Percentiles rank a stretch among this genome's conserved stretches.
Conservation (phyloP, 768 basidiomycete genomes). For the Coprinopsis sp. region DNA sequence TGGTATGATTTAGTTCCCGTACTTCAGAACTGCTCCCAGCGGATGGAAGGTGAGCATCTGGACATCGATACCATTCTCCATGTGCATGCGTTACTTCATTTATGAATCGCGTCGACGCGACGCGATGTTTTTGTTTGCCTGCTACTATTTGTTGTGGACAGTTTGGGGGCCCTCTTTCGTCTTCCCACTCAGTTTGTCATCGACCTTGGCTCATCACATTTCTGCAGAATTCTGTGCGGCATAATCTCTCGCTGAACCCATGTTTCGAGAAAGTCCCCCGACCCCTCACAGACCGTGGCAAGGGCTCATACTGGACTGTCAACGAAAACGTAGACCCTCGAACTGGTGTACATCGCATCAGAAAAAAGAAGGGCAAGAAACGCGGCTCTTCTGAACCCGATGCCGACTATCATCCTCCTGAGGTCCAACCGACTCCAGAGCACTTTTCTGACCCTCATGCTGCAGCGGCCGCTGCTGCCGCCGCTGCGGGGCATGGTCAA, state of each 20-base stretch:
- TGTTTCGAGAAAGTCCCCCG: conserved; percentile 90
- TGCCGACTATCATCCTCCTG: conserved; percentile 58
- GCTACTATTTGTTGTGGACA: conserved; percentile 53
- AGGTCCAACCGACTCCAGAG: conserved; percentile 22
- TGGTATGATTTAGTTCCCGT: conserved; percentile 61
- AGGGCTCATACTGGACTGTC: conserved; percentile 90
- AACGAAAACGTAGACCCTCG: conserved; percentile 87
- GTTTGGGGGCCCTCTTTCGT: conserved; percentile 28
- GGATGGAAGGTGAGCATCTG: conserved; percentile 80
- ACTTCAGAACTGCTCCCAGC: conserved; percentile 79
- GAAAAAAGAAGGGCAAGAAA: conserved; percentile 79
- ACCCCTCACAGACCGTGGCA: conserved; percentile 87
- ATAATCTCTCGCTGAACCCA: conserved; percentile 85
- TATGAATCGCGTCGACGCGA: conserved; percentile 25
- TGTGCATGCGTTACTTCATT: conserved; percentile 8
- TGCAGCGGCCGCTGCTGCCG: conserved; percentile 7
- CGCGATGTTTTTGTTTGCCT: conserved; percentile 64
- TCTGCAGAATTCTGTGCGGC: conserved; percentile 80
- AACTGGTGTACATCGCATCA: conserved; percentile 82
- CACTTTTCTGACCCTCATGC: conserved; percentile 51
- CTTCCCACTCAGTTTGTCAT: conserved; percentile 26
- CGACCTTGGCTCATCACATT: conserved; percentile 22
- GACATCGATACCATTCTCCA: not conserved
- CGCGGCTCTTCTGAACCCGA: conserved; percentile 56
- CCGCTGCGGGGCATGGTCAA: conserved; percentile 24